Percentiles rank a stretch among this genome's conserved stretches.
phyloP scores from a whole-genome alignment of 306 rosid genomes.

The Castanea mollissima region DNA sequence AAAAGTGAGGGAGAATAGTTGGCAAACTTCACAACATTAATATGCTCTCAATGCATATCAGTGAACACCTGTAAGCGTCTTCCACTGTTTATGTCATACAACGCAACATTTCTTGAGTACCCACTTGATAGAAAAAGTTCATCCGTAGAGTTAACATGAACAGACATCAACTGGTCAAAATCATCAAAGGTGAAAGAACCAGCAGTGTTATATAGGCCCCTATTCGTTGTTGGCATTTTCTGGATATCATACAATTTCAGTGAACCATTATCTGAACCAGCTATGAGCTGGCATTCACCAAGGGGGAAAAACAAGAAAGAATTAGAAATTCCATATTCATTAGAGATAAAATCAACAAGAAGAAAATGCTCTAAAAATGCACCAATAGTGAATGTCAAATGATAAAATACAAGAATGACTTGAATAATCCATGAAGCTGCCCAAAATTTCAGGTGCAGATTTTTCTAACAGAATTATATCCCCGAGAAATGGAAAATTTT shows the following conservation, averaged over 20 bases:
- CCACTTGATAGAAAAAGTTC: conserved; percentile 87
- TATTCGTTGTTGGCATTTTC: conserved; percentile 29
- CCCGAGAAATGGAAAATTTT: too few relatives aligned
- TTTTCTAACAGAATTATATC: too few relatives aligned
- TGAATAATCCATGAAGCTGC: too few relatives aligned
- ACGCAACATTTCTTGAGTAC: conserved; percentile 77
- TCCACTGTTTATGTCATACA: conserved; percentile 68
- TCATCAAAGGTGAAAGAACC: conserved; percentile 60
- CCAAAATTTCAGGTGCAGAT: too few relatives aligned
- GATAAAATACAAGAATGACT: too few relatives aligned
- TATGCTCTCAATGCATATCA: conserved; percentile 78
- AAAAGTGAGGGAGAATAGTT: conserved; percentile 77
- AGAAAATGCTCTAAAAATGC: conserved; percentile 24
- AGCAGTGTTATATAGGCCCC: conserved; percentile 38
- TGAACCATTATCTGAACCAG: conserved; percentile 88
- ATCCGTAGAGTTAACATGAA: conserved; percentile 72
- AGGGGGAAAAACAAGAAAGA: conserved; percentile 8
- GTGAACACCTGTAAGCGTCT: conserved; percentile 64
- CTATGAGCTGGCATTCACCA: conserved; percentile 67
- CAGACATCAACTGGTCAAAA: conserved; percentile 80
- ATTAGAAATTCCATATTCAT: conserved; percentile 25
- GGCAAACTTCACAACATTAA: conserved; percentile 78
- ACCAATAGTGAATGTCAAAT: conserved; percentile 11
- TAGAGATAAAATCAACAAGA: conserved; percentile 8
- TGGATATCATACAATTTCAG: conserved; percentile 64